Evolutionary conservation across 2,329 filamentous ascomycete genomes (phyloP), one percentile per base, ranked within the genome.

Genomic region (Nigrograna mackinnonii): DNA sequence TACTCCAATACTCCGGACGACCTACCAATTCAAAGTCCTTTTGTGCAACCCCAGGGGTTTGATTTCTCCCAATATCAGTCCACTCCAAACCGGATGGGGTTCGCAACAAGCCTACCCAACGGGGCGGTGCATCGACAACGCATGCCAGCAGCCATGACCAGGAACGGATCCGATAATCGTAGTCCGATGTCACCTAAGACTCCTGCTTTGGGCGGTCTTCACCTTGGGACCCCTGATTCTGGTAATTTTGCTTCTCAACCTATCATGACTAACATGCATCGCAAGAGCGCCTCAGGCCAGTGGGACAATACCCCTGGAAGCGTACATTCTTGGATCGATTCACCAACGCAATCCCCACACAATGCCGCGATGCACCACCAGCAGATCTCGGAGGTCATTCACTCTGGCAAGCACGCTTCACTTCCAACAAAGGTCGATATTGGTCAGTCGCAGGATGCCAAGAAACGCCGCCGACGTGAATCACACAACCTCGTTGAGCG

Each of bases 401-500:
- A 91, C 64, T 77, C 76, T 31, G 90, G 89, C 64, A 91, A 89
- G 46, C 87, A 89, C 58, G 87, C 88, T 24, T 96, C 92, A 1
- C 85, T 97, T 74, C 92, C 92, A 2, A 81, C 90, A 22, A 96
- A 96, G 73, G 84, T 96, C 33, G 70, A 74, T 22, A 73, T 76
- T 43, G 70, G 69, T 6, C 89, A 94, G 41, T 86, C 90, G 1
- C 91, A 96, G 61, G 94, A 97, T 67, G 91, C 91, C 60, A 97
- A 97, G 80, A 83, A 91, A 57, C 89, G 92, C 67, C 82, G 91
- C 47, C 84, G 94, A 46, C 82, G 94, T 28, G 94, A 96, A 62
- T 97, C 92, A 1, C 94, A 99, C 74, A 97, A 99, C 65, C 79
- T 95, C 28, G 94, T 99, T 9, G 94, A 99, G 74, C 89, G 94